Percentiles rank a stretch among this genome's conserved stretches.
phyloP scores from a whole-genome alignment of 495 filamentous ascomycete species.

The Hypoxylon lienhwacheense region DNA sequence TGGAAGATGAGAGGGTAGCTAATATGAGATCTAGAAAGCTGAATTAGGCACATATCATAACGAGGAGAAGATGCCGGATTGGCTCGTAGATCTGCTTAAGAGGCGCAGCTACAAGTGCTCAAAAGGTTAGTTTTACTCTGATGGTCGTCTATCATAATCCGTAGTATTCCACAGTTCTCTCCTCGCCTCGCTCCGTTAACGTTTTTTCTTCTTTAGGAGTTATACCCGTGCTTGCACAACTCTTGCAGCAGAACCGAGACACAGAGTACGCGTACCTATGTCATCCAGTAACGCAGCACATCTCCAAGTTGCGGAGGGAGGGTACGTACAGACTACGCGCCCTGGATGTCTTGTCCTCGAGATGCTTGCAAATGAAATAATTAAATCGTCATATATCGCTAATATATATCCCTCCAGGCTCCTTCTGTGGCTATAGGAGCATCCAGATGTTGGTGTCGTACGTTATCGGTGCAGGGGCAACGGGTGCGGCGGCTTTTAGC shows the following conservation, averaged over 20 bases:
- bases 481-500: constrained; percentile 62
- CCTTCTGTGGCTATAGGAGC: constrained; percentile 97
- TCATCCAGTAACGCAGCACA: constrained; percentile 71
- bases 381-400: background rate
- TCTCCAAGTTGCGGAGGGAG: constrained; percentile 78
- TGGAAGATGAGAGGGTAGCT: background rate
- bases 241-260: constrained; percentile 67
- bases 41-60: constrained; percentile 86
- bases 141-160: constrained; percentile 30
- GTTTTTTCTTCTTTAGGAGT: too few relatives aligned
- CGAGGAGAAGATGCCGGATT: constrained; percentile 84
- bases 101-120: constrained; percentile 61
- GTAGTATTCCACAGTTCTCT: constrained; percentile 29
- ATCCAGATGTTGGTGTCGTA: constrained; percentile 92
- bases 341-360: background rate
- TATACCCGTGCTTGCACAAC: constrained; percentile 69
- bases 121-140: constrained; percentile 53
- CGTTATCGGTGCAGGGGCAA: constrained; percentile 59
- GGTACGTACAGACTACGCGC: constrained; percentile 35
- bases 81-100: constrained; percentile 70
- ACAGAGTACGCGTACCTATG: constrained; percentile 78
- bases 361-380: background rate
- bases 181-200: too few relatives aligned
- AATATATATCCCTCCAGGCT: constrained; percentile 51
- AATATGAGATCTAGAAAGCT: constrained; percentile 39